Percentiles rank a stretch among this genome's conserved stretches.
Evolutionary conservation across 2,329 filamentous ascomycete genomes (phyloP).

Genomic region (Penicillium thymicola): DNA sequence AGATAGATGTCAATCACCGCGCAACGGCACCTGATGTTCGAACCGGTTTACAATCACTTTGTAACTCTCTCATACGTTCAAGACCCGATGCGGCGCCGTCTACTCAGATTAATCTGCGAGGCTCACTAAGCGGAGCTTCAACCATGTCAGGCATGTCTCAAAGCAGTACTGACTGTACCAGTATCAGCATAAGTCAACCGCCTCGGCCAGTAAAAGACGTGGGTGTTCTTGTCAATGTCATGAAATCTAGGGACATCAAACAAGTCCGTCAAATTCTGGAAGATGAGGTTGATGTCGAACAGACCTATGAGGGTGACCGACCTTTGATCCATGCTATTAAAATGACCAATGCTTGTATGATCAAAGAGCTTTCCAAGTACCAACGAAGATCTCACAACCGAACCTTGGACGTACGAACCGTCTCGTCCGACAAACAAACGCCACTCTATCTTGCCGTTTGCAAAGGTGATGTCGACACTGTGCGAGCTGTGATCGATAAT

Average conservation of each 20-base stretch:
- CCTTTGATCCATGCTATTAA: not conserved
- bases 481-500: not conserved
- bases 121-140: not conserved
- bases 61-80: not conserved
- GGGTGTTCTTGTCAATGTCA: not conserved
- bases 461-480: not conserved
- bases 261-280: not conserved
- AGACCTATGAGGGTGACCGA: not conserved
- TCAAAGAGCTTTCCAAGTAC: not conserved
- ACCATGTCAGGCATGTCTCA: not conserved
- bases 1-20: not conserved
- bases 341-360: not conserved
- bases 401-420: not conserved
- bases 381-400: not conserved
- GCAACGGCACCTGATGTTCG: not conserved
- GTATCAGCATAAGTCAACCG: not conserved
- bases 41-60: not conserved
- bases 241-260: not conserved
- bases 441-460: conserved; percentile 1
- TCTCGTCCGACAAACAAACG: not conserved
- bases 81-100: not conserved
- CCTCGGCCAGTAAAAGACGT: not conserved
- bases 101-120: not conserved
- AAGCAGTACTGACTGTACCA: not conserved
- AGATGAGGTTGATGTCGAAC: not conserved